phyloP scores from a whole-genome alignment of 331 rosid species.

The Cydonia oblonga region DNA sequence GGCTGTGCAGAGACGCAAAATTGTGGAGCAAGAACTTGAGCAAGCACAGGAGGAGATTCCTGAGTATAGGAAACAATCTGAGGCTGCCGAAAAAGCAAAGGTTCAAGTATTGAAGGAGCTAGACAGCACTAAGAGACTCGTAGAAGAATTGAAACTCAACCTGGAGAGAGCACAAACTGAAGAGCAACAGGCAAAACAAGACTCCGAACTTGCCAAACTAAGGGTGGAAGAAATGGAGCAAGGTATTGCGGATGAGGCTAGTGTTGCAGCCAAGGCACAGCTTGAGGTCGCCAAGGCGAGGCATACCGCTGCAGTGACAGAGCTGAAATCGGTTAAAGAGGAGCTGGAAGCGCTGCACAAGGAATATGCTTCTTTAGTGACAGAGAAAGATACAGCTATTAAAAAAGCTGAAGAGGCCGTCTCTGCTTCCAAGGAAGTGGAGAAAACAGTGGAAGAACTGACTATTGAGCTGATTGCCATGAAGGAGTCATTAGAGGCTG shows the following conservation, averaged over 20 bases:
- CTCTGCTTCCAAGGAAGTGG: slow-evolving; percentile 64
- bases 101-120: slow-evolving; percentile 52
- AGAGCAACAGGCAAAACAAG: slow-evolving; percentile 89
- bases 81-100: slow-evolving; percentile 44
- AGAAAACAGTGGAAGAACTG: slow-evolving; percentile 75
- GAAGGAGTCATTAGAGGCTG: slow-evolving; percentile 70
- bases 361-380: slow-evolving; percentile 56
- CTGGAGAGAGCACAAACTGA: slow-evolving; percentile 88
- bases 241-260: slow-evolving; percentile 73
- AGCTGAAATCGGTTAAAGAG: slow-evolving; percentile 61
- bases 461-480: slow-evolving; percentile 66
- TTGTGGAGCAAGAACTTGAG: slow-evolving; percentile 70
- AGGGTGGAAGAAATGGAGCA: slow-evolving; percentile 98
- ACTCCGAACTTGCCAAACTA: slow-evolving; percentile 89
- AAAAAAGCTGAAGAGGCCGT: slow-evolving; percentile 68
- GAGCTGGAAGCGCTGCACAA: slow-evolving; percentile 54
- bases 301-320: slow-evolving; percentile 63
- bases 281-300: slow-evolving; percentile 91
- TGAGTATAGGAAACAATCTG: slow-evolving; percentile 44
- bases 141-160: slow-evolving; percentile 76
- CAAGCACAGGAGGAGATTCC: slow-evolving; percentile 65
- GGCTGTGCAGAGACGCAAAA: slow-evolving; percentile 55
- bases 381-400: slow-evolving; percentile 62
- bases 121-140: slow-evolving; percentile 67
- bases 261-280: slow-evolving; percentile 93